These are phyloP conservation scores for Blakeslea trispora DNA, from an alignment of 371 early-diverging fungal genomes.

Conservation along the genomic window DNA sequence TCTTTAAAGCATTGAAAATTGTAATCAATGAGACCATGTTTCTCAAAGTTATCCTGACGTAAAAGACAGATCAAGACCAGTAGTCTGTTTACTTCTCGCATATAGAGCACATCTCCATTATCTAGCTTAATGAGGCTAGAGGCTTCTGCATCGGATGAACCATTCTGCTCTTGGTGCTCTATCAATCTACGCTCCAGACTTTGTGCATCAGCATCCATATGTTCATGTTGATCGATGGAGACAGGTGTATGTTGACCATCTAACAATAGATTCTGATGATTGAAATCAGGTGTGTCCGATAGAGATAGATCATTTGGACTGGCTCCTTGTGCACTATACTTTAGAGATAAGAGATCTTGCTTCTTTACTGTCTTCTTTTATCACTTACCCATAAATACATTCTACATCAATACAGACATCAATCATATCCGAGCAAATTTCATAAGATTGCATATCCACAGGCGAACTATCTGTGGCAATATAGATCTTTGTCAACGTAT, in stretches of 20 bases:
- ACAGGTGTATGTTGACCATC: conserved; percentile 22
- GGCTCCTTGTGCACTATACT: conserved; percentile 38
- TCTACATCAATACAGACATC: conserved; percentile 90
- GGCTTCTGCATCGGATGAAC: conserved; percentile 37
- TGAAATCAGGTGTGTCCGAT: conserved; percentile 15
- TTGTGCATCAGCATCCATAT: conserved; percentile 7
- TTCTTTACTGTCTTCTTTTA: background rate
- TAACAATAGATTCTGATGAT: background rate
- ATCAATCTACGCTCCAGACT: conserved; percentile 16
- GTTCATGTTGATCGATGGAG: conserved; percentile 13
- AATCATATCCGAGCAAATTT: conserved; percentile 94
- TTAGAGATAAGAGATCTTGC: no score
- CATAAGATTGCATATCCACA: conserved; percentile 90
- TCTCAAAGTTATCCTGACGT: conserved; percentile 86
- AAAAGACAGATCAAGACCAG: conserved; percentile 82
- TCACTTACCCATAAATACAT: conserved; percentile 72
- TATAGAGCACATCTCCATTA: conserved; percentile 82
- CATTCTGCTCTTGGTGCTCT: conserved; percentile 14
- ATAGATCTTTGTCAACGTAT: conserved; percentile 86
- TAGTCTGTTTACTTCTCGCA: conserved; percentile 79
- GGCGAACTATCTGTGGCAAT: conserved; percentile 95
- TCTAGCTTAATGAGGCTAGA: conserved; percentile 74
- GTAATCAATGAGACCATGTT: conserved; percentile 87
- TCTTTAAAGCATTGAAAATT: conserved; percentile 84
- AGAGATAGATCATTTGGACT: conserved; percentile 34